Evolutionary conservation across 2,329 filamentous ascomycete species (phyloP), one percentile per base, ranked within the genome.

Genomic region (Diaporthe aspalathi): DNA sequence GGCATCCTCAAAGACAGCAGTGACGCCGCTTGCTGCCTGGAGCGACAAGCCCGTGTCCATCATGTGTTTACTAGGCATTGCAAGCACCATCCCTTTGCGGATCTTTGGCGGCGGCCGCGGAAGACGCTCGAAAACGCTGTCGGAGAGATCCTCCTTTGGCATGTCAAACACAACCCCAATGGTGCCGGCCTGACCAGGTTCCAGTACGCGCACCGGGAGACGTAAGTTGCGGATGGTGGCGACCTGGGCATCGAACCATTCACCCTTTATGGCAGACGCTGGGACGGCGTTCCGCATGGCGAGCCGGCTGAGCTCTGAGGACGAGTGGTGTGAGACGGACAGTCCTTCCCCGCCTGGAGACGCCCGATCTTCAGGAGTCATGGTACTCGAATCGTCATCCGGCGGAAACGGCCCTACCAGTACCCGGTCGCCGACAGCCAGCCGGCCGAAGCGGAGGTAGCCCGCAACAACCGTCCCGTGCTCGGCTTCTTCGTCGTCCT

Each of bases 221-320:
- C 95, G 90, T 11, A 99, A 85, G 76, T 97, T 97, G 27, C 95
- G 92, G 53, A 98, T 91, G 76, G 95, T 98, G 54, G 93, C 91
- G 67, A 98, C 90, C 53, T 88, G 91, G 7, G 95, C 94, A 29
- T 87, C 86, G 73, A 93, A 90, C 95, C 95, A 98, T 80, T 94
- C 91, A 20, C 86, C 89, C 74, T 86, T 89, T 76, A 83, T 84
- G 3, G 84, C 79, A 17, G 86, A 86, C 24, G 86, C 85, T 8
- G 87, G 83, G 50, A 88, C 79, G 45, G 87, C 81, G 75, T 86
- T 87, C n/a, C 84, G 84, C 70, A 86, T 83, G n/a, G 85, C 84
- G 66, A 87, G 82, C 35, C 84, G 85, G 27, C 84, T 83, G 67
- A 88, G 83, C 74, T 89, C 88, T 6, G 85, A 80, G 2, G 87